Percentiles rank a stretch among this genome's conserved stretches.
These are phyloP conservation scores for Xylaria sp. DNA, from an alignment of 2,329 filamentous ascomycete genomes.

Conservation along the genomic window DNA sequence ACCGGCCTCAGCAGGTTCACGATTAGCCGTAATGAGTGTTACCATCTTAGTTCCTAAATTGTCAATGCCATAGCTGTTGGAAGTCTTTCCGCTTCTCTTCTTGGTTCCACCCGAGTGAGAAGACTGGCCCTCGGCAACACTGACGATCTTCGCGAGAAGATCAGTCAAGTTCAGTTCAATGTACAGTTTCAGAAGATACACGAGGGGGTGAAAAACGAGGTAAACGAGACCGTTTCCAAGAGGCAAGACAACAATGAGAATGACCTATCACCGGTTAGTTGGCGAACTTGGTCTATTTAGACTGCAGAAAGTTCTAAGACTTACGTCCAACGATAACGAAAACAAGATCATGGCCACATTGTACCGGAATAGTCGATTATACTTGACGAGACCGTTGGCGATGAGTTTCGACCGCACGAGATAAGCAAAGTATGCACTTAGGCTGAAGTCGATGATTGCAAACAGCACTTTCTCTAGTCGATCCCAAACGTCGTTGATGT, in stretches of 20 bases:
- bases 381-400: background rate
- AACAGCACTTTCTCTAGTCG: background rate
- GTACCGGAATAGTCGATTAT: background rate
- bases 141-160: background rate
- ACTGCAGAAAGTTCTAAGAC: background rate
- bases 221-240: background rate
- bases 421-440: background rate
- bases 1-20: background rate
- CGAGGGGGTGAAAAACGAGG: background rate
- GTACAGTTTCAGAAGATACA: background rate
- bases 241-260: background rate
- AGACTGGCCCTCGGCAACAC: background rate
- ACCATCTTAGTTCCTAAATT: background rate
- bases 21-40: background rate
- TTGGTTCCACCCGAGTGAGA: background rate
- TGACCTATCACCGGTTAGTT: background rate
- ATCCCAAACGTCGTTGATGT: background rate
- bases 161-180: background rate
- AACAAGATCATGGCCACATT: background rate
- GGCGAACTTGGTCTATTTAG: background rate
- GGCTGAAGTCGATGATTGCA: background rate
- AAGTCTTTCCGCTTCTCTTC: background rate
- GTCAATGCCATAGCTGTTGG: background rate
- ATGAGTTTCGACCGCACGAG: background rate
- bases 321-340: background rate